Conservation (phyloP, 352 stramenopile genomes). For the Phytophthora syringae region DNA sequence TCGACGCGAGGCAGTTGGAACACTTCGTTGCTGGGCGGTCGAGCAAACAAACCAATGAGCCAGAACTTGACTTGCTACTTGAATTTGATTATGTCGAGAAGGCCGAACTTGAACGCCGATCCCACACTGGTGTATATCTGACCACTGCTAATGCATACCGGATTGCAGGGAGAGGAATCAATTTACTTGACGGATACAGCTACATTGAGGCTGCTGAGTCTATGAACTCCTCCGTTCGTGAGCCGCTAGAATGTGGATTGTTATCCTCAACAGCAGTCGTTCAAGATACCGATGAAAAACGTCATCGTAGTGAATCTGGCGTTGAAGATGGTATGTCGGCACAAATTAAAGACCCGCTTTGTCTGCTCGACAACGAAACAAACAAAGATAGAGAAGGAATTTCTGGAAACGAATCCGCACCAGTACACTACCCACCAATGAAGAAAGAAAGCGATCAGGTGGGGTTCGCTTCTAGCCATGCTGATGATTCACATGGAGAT, state of each 20-base stretch:
- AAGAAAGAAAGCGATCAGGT: not conserved
- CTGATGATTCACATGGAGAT: not conserved
- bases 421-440: not conserved
- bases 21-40: not conserved
- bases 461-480: not conserved
- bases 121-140: not conserved
- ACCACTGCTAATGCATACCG: not conserved
- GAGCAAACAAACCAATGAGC: not conserved
- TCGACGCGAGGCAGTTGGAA: constrained; percentile 43
- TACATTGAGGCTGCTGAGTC: constrained; percentile 48
- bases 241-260: not conserved
- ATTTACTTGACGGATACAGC: constrained; percentile 42
- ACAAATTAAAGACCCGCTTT: not conserved
- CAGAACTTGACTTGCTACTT: constrained; percentile 29
- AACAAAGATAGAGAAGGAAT: not conserved
- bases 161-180: constrained; percentile 2
- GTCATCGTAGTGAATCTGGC: not conserved
- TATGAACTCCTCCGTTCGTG: not conserved
- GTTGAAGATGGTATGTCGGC: not conserved
- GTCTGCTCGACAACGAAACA: not conserved
- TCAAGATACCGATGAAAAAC: not conserved
- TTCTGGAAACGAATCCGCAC: not conserved
- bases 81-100: constrained; percentile 50
- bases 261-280: not conserved
- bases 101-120: not conserved